Evolutionary conservation across 2,329 filamentous ascomycete species (phyloP).

Genomic region (Lasiodiplodia theobromae): DNA sequence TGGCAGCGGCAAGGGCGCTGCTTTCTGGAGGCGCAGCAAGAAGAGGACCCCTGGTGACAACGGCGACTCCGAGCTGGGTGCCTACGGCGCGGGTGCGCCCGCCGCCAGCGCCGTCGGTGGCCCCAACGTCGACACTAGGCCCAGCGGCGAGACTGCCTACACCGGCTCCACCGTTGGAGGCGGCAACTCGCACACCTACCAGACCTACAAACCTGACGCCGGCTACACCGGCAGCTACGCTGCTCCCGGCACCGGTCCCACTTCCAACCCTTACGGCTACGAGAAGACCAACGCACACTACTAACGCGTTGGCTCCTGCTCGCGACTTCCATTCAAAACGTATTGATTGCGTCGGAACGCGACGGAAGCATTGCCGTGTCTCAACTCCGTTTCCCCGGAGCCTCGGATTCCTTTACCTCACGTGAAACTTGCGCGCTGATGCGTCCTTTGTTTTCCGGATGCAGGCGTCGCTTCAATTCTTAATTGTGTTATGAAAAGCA

Average conservation of each 20-base stretch:
- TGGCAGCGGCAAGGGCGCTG: conserved; percentile 57
- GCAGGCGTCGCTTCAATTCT: conserved; percentile 5
- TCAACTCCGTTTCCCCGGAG: not conserved
- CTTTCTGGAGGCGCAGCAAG: conserved; percentile 51
- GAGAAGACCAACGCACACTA: conserved; percentile 37
- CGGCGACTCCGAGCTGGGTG: conserved; percentile 54
- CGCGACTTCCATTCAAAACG: not conserved
- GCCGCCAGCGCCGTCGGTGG: conserved; percentile 39
- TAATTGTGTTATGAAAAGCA: conserved; percentile 22
- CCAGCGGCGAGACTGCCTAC: conserved; percentile 58
- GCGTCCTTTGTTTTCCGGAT: not conserved
- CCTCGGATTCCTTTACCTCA: not conserved
- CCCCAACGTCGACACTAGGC: conserved; percentile 47
- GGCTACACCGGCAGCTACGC: conserved; percentile 34
- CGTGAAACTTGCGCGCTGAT: not conserved
- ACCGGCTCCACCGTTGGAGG: conserved; percentile 57
- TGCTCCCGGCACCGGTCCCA: conserved; percentile 47
- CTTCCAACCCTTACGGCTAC: conserved; percentile 50
- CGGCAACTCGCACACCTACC: conserved; percentile 45
- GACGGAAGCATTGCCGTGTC: not conserved
- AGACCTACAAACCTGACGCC: conserved; percentile 29
- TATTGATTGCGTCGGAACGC: not conserved
- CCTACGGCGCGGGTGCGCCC: conserved; percentile 38
- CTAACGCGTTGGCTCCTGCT: not conserved
- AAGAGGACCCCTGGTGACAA: conserved; percentile 39